These are phyloP conservation scores for Russula compacta DNA, from an alignment of 768 basidiomycete genomes.

Conservation along the genomic window DNA sequence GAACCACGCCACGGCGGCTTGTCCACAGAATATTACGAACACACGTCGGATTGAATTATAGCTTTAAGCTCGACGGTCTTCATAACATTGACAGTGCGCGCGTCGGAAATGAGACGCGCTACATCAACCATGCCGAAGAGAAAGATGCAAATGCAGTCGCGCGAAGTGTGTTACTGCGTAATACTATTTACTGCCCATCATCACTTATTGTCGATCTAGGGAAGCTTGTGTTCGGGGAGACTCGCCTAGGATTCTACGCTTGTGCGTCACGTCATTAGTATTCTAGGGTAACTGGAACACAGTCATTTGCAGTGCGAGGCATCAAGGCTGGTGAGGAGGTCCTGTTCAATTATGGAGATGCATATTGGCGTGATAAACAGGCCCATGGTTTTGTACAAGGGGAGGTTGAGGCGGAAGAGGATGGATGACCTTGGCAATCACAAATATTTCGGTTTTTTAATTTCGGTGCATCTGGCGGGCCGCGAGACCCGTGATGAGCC, in stretches of 20 bases:
- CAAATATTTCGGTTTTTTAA: neutral
- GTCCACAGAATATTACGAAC: slow-evolving; percentile 32
- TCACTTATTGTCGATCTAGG: slow-evolving; percentile 29
- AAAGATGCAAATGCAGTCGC: slow-evolving; percentile 37
- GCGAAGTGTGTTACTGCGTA: slow-evolving; percentile 29
- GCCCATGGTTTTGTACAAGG: no score
- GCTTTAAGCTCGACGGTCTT: slow-evolving; percentile 43
- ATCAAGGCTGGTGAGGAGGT: slow-evolving; percentile 9
- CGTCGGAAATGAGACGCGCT: slow-evolving; percentile 56
- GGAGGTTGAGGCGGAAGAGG: no score
- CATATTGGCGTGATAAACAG: neutral
- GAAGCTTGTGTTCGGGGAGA: slow-evolving; percentile 53
- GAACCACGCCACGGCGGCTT: neutral
- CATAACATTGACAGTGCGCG: slow-evolving; percentile 45
- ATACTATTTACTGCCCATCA: neutral
- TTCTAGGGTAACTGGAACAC: neutral
- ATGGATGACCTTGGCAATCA: neutral
- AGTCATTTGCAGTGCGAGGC: neutral
- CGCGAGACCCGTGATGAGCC: neutral
- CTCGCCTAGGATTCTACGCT: slow-evolving; percentile 56
- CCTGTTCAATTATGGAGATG: slow-evolving; percentile 8
- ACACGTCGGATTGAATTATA: slow-evolving; percentile 50
- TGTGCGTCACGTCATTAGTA: slow-evolving; percentile 29
- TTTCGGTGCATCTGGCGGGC: neutral
- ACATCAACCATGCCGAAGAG: slow-evolving; percentile 48